These are phyloP conservation scores for Raphanus hybrid DNA, from an alignment of 441 rosid species.

Conservation along the genomic window DNA sequence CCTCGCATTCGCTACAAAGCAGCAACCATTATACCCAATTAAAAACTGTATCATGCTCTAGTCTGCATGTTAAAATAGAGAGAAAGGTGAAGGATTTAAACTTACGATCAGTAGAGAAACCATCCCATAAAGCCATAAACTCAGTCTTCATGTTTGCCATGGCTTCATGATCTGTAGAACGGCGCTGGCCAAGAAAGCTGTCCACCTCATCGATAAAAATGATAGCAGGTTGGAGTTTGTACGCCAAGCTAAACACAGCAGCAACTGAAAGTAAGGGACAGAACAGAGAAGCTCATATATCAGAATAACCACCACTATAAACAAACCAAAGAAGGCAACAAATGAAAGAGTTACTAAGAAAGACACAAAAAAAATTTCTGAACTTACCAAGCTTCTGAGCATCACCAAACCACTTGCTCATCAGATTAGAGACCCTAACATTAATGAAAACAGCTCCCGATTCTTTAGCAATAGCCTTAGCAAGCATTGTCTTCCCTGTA, in stretches of 20 bases:
- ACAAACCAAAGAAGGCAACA: too few relatives aligned
- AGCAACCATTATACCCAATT: conserved; percentile 3
- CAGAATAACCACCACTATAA: neutral
- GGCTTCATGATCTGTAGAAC: conserved; percentile 88
- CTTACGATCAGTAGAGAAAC: conserved; percentile 97
- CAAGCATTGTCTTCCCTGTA: conserved; percentile 98
- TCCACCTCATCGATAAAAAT: conserved; percentile 96
- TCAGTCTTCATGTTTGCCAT: conserved; percentile 95
- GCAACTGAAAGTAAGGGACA: conserved; percentile 59
- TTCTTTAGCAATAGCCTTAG: conserved; percentile 96
- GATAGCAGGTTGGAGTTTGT: conserved; percentile 96
- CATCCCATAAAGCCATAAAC: conserved; percentile 99
- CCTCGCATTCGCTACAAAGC: conserved; percentile 71
- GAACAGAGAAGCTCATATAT: conserved; percentile 27
- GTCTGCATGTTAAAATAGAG: neutral
- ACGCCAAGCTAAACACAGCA: conserved; percentile 96
- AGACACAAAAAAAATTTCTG: neutral
- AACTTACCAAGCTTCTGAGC: conserved; percentile 96
- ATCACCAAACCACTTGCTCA: conserved; percentile 99
- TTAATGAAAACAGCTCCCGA: conserved; percentile 96
- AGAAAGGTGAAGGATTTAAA: conserved; percentile 28
- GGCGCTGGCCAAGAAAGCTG: conserved; percentile 97
- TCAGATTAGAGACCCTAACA: conserved; percentile 80
- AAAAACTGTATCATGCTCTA: neutral
- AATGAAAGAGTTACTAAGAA: neutral